Percentiles rank a stretch among this genome's conserved stretches.
phyloP scores from a whole-genome alignment of 495 filamentous ascomycete species.

The Venustampulla echinocandica region DNA sequence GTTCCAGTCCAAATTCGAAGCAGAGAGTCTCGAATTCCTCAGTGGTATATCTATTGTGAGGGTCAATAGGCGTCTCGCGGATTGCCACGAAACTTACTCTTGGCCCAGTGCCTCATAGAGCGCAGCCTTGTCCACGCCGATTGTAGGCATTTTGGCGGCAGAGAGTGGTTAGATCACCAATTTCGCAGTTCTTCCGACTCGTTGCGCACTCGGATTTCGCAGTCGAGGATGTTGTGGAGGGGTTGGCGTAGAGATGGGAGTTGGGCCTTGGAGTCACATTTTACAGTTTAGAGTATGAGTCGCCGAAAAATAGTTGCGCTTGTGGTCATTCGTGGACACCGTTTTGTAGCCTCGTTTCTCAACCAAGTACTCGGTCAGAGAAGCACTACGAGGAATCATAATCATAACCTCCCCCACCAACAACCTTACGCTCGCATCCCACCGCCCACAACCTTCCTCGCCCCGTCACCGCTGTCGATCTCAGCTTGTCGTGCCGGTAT shows the following conservation, averaged over 20 bases:
- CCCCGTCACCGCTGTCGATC: background rate
- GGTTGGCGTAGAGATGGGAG: too few species aligned
- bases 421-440: background rate
- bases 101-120: conserved; percentile 88
- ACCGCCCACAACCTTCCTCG: background rate
- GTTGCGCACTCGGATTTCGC: background rate
- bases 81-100: conserved; percentile 48
- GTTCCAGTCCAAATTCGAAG: conserved; percentile 97
- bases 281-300: too few species aligned
- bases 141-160: conserved; percentile 67
- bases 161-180: conserved; percentile 4
- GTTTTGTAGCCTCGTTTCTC: too few species aligned
- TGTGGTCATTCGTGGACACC: background rate
- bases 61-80: conserved; percentile 13
- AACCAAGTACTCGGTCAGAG: too few species aligned
- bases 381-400: too few species aligned
- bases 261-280: too few species aligned
- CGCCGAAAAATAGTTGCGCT: background rate
- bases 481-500: conserved; percentile 6
- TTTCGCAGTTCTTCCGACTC: background rate
- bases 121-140: conserved; percentile 86
- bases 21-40: conserved; percentile 94
- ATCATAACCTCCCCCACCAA: background rate
- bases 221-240: too few species aligned
- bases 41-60: conserved; percentile 61